Percentiles rank a stretch among this genome's conserved stretches.
Conservation (phyloP, 306 rosid genomes). For the Lithocarpus polystachyus region DNA sequence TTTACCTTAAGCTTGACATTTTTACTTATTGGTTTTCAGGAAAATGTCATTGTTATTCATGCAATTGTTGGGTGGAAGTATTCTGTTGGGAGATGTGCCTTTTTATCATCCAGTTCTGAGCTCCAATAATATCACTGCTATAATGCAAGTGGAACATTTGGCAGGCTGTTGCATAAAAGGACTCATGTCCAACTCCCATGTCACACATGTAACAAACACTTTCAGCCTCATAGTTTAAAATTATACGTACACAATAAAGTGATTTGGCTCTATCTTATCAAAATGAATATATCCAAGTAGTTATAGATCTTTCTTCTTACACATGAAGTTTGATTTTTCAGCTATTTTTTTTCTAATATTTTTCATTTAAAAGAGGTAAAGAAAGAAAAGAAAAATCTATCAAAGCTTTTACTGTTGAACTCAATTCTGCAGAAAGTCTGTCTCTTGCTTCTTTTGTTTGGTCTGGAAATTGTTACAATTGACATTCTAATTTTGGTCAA, state of each 20-base stretch:
- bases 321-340: not conserved
- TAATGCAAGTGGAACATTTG: not conserved
- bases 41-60: slow-evolving; percentile 77
- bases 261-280: too few species aligned
- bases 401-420: slow-evolving; percentile 1
- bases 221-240: not conserved
- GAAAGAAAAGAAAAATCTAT: not conserved
- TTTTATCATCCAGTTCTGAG: not conserved
- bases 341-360: not conserved
- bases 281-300: too few species aligned
- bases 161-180: not conserved
- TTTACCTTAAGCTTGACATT: slow-evolving; percentile 4
- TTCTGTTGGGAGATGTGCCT: slow-evolving; percentile 52
- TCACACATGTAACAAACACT: not conserved
- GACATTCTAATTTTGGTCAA: slow-evolving; percentile 24
- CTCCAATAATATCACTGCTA: not conserved
- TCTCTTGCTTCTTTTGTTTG: not conserved
- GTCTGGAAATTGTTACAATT: not conserved
- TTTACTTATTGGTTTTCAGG: slow-evolving; percentile 42
- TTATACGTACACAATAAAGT: too few species aligned
- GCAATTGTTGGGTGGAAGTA: slow-evolving; percentile 98
- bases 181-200: not conserved
- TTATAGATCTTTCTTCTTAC: not conserved
- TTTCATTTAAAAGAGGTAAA: not conserved
- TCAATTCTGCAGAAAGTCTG: not conserved